A percentile compares a stretch with the other conserved stretches of the same genome.
phyloP scores from a whole-genome alignment of 345 rosid species.

The Linum usitatissimum region DNA sequence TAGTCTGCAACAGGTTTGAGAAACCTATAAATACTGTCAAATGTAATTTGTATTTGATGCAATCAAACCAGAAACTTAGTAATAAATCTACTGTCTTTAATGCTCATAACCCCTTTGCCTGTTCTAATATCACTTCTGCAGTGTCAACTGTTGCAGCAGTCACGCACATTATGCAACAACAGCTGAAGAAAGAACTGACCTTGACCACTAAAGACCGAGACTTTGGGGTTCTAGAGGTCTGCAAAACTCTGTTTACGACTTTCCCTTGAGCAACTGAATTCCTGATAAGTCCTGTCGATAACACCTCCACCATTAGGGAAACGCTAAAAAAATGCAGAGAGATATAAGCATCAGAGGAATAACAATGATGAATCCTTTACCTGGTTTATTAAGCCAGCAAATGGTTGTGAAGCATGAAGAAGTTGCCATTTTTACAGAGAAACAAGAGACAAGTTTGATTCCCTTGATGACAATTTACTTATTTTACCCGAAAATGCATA shows the following conservation, averaged over 20 bases:
- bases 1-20: not conserved
- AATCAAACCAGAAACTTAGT: not conserved
- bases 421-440: conserved; percentile 27
- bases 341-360: not conserved
- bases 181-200: conserved; percentile 27
- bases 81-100: not conserved
- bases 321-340: not conserved
- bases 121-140: not conserved
- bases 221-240: conserved; percentile 29
- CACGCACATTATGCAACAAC: not conserved
- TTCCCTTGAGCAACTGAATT: conserved; percentile 28
- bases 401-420: conserved; percentile 24
- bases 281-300: conserved; percentile 18
- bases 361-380: conserved; percentile 24
- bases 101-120: no score
- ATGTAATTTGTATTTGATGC: not conserved
- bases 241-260: conserved; percentile 30
- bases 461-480: not conserved
- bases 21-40: not conserved
- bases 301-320: conserved; percentile 1
- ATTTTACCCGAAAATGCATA: not conserved
- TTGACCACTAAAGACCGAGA: conserved; percentile 44
- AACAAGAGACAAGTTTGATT: not conserved
- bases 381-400: conserved; percentile 27
- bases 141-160: not conserved